Conservation (phyloP, 345 rosid genomes). For the Leavenworthia alabamica region DNA sequence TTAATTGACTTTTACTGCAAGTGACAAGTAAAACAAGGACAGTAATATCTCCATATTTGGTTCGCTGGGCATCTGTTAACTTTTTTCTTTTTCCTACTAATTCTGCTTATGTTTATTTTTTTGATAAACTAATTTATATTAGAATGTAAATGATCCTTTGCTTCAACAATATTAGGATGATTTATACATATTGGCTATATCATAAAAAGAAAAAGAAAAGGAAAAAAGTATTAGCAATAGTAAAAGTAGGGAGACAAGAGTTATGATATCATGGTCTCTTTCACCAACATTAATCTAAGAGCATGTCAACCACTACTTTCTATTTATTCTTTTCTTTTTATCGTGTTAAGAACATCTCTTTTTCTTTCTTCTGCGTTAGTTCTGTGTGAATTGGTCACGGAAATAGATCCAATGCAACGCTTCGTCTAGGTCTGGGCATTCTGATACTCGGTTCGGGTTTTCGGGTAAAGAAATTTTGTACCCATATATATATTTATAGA, state of each 20-base stretch:
- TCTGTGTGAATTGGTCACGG: not conserved
- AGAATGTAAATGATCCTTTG: not conserved
- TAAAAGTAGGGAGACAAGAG: conserved; percentile 29
- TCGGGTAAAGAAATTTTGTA: too few relatives aligned
- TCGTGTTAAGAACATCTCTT: not conserved
- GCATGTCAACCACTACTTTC: conserved; percentile 5
- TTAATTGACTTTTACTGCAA: conserved; percentile 16
- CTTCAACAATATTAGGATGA: conserved; percentile 1
- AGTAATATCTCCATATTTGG: conserved; percentile 19
- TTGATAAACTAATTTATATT: not conserved
- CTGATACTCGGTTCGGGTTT: too few relatives aligned
- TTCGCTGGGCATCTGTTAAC: conserved; percentile 6
- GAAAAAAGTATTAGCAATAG: conserved; percentile 17
- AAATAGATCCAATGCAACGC: not conserved
- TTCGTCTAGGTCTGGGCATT: too few relatives aligned
- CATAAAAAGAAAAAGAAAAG: not conserved
- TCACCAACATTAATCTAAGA: conserved; percentile 29
- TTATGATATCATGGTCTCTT: conserved; percentile 31
- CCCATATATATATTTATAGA: too few relatives aligned
- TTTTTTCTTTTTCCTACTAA: conserved; percentile 1
- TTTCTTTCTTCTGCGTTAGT: not conserved
- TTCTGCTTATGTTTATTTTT: not conserved
- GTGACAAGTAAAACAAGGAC: conserved; percentile 14
- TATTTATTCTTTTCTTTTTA: not conserved
- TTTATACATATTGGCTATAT: not conserved